Conservation (phyloP, 768 basidiomycete genomes). For the Suillus occidentalis region DNA sequence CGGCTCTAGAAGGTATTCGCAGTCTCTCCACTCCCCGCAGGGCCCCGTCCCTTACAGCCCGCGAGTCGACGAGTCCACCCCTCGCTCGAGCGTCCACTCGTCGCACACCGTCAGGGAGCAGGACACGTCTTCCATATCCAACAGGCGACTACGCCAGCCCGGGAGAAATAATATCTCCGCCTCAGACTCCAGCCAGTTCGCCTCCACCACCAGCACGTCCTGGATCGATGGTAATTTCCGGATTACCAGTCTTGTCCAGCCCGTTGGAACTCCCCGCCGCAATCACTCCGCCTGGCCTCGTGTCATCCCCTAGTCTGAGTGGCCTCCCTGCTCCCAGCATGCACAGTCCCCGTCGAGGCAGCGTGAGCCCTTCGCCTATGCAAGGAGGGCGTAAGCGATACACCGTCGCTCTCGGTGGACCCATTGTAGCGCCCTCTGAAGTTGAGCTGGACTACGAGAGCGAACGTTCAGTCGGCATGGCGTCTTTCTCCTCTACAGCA, state of each 20-base stretch:
- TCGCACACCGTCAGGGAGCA: slow-evolving; percentile 24
- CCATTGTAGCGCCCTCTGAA: slow-evolving; percentile 48
- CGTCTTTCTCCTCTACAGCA: slow-evolving; percentile 43
- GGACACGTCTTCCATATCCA: slow-evolving; percentile 71
- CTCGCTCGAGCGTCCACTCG: slow-evolving; percentile 48
- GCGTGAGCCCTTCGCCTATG: slow-evolving; percentile 68
- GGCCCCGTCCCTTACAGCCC: slow-evolving; percentile 42
- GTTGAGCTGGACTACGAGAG: slow-evolving; percentile 30
- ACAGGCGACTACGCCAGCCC: slow-evolving; percentile 81
- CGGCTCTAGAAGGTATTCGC: slow-evolving; percentile 13
- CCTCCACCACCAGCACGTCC: slow-evolving; percentile 42
- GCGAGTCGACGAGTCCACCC: slow-evolving; percentile 66
- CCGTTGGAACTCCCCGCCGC: slow-evolving; percentile 22
- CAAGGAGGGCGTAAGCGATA: slow-evolving; percentile 65
- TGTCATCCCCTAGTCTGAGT: slow-evolving; percentile 24
- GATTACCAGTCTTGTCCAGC: slow-evolving; percentile 37
- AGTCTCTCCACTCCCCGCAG: slow-evolving; percentile 32
- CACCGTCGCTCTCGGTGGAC: slow-evolving; percentile 80
- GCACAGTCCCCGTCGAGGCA: slow-evolving; percentile 44
- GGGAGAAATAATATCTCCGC: slow-evolving; percentile 40
- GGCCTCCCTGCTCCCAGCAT: slow-evolving; percentile 46
- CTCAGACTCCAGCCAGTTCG: slow-evolving; percentile 44
- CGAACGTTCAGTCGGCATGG: slow-evolving; percentile 36
- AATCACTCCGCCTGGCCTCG: slow-evolving; percentile 24
- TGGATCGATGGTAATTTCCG: slow-evolving; percentile 44